A percentile compares a stretch with the other conserved stretches of the same genome.
These are phyloP conservation scores for Xylaria sp. DNA, from an alignment of 2,329 filamentous ascomycete species.

Conservation along the genomic window DNA sequence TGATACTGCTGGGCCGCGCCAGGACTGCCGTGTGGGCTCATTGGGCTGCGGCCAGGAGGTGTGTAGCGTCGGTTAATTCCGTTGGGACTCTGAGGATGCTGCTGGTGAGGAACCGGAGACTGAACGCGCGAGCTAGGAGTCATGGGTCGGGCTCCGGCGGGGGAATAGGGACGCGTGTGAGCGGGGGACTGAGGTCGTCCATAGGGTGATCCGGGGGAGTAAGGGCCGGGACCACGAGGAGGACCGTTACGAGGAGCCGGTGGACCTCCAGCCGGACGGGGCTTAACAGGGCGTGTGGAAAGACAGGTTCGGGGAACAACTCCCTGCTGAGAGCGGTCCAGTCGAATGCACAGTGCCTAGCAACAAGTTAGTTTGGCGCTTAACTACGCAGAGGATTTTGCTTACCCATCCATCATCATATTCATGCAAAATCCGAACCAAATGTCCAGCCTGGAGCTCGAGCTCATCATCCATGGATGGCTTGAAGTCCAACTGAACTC, in stretches of 20 bases:
- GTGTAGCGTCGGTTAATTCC: constrained; percentile 38
- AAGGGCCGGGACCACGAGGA: constrained; percentile 33
- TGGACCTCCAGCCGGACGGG: constrained; percentile 54
- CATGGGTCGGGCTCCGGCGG: constrained; percentile 33
- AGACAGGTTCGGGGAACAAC: constrained; percentile 91
- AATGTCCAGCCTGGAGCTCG: constrained; percentile 69
- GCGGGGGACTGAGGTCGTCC: constrained; percentile 31
- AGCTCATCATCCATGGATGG: constrained; percentile 92
- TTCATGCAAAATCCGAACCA: constrained; percentile 86
- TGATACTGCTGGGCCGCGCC: constrained; percentile 27
- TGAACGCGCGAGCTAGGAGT: constrained; percentile 16
- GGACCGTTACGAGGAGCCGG: constrained; percentile 38
- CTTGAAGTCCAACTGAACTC: constrained; percentile 89
- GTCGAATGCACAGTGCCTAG: constrained; percentile 81
- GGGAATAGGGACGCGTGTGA: constrained; percentile 31
- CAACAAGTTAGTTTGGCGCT: constrained; percentile 21
- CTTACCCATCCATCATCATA: constrained; percentile 98
- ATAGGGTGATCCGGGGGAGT: constrained; percentile 25
- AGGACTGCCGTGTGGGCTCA: constrained; percentile 38
- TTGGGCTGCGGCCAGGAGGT: constrained; percentile 42
- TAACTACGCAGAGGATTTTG: constrained; percentile 21
- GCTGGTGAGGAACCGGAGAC: constrained; percentile 20
- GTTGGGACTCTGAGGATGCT: constrained; percentile 38
- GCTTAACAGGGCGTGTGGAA: constrained; percentile 86
- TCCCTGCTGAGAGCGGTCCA: constrained; percentile 88